Base-by-base conservation (phyloP, 129 eudicot species). In the Saussurea involucrata region DNA sequence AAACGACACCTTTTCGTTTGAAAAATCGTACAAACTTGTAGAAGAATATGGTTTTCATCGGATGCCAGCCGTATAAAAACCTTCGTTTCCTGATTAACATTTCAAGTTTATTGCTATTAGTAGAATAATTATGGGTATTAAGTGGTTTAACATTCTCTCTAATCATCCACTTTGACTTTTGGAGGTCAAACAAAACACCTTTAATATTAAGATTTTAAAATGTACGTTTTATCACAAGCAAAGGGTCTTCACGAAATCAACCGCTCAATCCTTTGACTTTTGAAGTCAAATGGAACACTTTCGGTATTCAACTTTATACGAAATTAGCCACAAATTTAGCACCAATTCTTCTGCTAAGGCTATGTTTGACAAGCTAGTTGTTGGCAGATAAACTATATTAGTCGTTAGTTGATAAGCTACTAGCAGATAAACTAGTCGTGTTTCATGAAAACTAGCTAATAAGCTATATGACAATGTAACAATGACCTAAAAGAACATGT, bases 21-120 rank as follows among this genome's bases (percentile, higher is more conserved):
- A 33, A n/a, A 66, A 66, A 64, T 24, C 76, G n/a, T 69, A 44
- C 82, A 60, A 40, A 57, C 58, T 40, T 25, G 65, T 31, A 57
- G 76, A 46, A 53, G 74, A 33, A 44, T 49, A 46, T 29, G 24
- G 74, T 22, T 34, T 11, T 53, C 55, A 49, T 15, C 18, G 27
- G 5, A 6, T 55, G 24, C 24, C 24, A n/a, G 11, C 24, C 6
- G 60, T 49, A 49, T 49, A 49, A 29, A 28, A 37, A 11, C 49
- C 58, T 49, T 49, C 21, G 18, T 15, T 25, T 55, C 57, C 24
- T 32, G 36, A 65, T 75, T 72, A 76, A 20, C 63, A 75, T 42
- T 64, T 40, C 20, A 63, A 42, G 8, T 12, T 63, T 42, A 63
- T 63, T 15, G 9, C 21, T 15, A 49, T 49, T 49, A 49, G 21